Evolutionary conservation across 1,284 basidiomycete genomes (phyloP), one percentile per base, ranked within the genome.

Genomic region (Microbotryomycetes sp.): DNA sequence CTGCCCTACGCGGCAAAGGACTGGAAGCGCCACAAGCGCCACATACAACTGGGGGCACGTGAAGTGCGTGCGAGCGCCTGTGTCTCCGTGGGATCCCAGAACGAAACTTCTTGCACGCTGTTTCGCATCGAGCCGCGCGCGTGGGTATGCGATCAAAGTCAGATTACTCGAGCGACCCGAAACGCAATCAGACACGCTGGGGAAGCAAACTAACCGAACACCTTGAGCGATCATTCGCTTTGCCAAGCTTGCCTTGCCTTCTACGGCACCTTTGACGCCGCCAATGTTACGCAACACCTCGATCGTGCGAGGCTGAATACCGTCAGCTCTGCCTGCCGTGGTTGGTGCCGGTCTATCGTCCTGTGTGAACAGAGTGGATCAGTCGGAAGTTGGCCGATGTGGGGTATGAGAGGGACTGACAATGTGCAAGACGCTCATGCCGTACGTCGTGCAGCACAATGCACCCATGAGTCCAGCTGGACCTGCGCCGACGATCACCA

Each of bases 311-410:
- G 76, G 76, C 67, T 77, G 77, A 25, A 78, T 72, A 29, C 77
- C 77, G 58, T 78, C 77, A 15, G 77, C 77, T 32, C 77, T 65
- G 3, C 77, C 77, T 3, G 75, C 76, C 25, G 71, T 72, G 4
- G 77, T 78, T 16, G 75, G 74, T 49, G 73, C 71, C 12, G 76
- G 71, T 15, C 77, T 73, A 66, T 77, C 74, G 56, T 77, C 67
- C 52, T 66, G 36, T 6, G 36, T 26, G n/a, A 42, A 19, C n/a
- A 42, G 32, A 54, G 3, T 19, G 36, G 12, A 19, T 42, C 36
- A 42, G 36, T 19, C 36, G 19, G n/a, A n/a, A n/a, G n/a, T n/a
- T n/a, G n/a, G n/a, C n/a, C n/a, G n/a, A n/a, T n/a, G n/a, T n/a
- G n/a, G n/a, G n/a, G n/a, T n/a, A n/a, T 63, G 56, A 70, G 70